These are phyloP conservation scores for Talaromyces piceae DNA, from an alignment of 2,329 filamentous ascomycete species.

Conservation along the genomic window DNA sequence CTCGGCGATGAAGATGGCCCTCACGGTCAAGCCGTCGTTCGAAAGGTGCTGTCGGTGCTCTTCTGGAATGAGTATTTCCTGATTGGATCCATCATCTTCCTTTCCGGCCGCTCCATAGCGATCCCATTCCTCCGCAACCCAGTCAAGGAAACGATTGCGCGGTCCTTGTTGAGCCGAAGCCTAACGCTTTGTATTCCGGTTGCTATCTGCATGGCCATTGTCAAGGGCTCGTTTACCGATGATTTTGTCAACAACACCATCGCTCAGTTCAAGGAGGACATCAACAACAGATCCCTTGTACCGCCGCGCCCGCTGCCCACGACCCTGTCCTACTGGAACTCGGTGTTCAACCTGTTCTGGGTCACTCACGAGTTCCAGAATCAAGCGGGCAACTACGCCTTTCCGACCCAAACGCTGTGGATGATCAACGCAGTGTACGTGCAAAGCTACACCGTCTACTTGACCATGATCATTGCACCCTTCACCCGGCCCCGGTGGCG, in stretches of 20 bases:
- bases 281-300: conserved; percentile 31
- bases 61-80: conserved; percentile 42
- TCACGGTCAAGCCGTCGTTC: conserved; percentile 34
- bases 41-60: conserved; percentile 39
- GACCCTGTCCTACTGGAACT: conserved; percentile 39
- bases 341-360: conserved; percentile 43
- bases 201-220: conserved; percentile 34
- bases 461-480: conserved; percentile 42
- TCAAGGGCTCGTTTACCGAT: conserved; percentile 18
- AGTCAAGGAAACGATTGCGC: conserved; percentile 27
- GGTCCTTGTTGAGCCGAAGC: conserved; percentile 35
- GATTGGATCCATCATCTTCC: conserved; percentile 39
- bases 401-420: conserved; percentile 42
- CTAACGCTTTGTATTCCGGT: conserved; percentile 38
- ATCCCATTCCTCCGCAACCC: conserved; percentile 36
- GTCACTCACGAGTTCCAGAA: conserved; percentile 29
- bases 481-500: conserved; percentile 28
- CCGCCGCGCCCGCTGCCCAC: conserved; percentile 28
- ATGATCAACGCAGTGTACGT: conserved; percentile 38
- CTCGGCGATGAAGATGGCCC: conserved; percentile 28
- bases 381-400: conserved; percentile 36
- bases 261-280: conserved; percentile 8
- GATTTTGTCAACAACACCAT: conserved; percentile 25
- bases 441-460: conserved; percentile 43
- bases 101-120: conserved; percentile 37